Conservation (phyloP, 495 filamentous ascomycete species). For the Penicillium canescens region DNA sequence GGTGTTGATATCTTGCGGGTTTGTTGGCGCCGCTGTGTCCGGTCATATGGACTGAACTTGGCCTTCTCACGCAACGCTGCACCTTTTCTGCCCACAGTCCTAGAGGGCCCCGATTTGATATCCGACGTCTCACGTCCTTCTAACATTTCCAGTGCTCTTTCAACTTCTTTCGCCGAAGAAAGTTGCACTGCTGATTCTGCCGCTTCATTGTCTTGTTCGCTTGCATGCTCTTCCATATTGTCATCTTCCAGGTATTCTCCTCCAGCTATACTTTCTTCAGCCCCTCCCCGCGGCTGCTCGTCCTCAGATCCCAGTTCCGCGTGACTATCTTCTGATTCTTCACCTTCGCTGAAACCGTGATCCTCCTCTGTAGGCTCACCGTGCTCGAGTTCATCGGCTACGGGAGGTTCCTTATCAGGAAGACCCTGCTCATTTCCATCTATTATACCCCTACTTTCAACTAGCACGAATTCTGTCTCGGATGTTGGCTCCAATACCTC, state of each 20-base stretch:
- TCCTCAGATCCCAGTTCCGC: neutral
- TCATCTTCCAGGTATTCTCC: neutral
- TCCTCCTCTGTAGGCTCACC: neutral
- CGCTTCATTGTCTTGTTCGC: slow-evolving; percentile 4
- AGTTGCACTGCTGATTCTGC: neutral
- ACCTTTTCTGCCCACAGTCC: neutral
- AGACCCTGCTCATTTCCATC: too few relatives aligned
- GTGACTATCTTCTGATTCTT: neutral
- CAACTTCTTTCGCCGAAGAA: slow-evolving; percentile 2
- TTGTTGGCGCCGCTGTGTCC: slow-evolving; percentile 3
- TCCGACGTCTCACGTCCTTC: neutral
- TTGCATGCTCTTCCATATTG: slow-evolving; percentile 4
- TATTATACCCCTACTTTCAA: slow-evolving; percentile 2
- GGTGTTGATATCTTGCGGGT: neutral
- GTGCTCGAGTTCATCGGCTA: too few relatives aligned
- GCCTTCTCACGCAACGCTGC: slow-evolving; percentile 3
- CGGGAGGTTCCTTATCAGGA: too few relatives aligned
- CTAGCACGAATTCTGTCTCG: neutral
- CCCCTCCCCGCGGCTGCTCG: neutral
- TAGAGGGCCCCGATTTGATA: slow-evolving; percentile 1
- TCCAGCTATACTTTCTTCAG: neutral
- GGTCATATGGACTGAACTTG: slow-evolving; percentile 5
- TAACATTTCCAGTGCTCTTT: neutral
- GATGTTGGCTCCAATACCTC: neutral
- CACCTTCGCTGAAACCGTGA: neutral